Conservation (phyloP, 371 early-diverging fungal genomes). For the Mortierella sp. region DNA sequence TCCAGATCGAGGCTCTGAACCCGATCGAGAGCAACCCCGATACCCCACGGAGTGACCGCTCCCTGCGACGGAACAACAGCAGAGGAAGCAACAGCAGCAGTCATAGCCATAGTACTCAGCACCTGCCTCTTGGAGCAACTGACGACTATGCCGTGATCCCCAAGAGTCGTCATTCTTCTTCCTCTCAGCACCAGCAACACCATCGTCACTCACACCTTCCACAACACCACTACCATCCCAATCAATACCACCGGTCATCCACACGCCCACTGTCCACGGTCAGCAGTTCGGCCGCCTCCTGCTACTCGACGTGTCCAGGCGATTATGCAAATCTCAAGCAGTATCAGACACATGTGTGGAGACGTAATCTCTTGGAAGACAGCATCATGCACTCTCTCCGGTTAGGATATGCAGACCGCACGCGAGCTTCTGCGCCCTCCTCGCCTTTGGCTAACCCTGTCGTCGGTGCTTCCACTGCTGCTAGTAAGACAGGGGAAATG, state of each 20-base stretch:
- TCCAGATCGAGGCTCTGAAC: not conserved
- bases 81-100: constrained; percentile 1
- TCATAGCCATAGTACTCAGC: not conserved
- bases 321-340: constrained; percentile 29
- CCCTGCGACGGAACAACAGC: not conserved
- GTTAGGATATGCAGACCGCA: constrained; percentile 43
- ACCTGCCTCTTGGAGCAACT: too few species aligned
- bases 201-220: not conserved
- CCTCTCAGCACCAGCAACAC: not conserved
- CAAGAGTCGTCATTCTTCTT: too few species aligned
- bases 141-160: not conserved
- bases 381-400: constrained; percentile 51
- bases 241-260: constrained; percentile 19
- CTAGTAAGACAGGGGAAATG: constrained; percentile 8
- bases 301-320: constrained; percentile 25
- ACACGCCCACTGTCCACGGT: constrained; percentile 39
- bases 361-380: constrained; percentile 44
- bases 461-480: constrained; percentile 20
- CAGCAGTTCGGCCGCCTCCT: constrained; percentile 30
- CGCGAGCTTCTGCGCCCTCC: constrained; percentile 17
- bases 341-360: constrained; percentile 45
- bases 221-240: too few species aligned
- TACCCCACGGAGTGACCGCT: not conserved
- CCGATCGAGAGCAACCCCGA: not conserved
- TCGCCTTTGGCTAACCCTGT: not conserved